Evolutionary conservation across 208 protist species (phyloP).

Genomic region (Crithidia mellificae): DNA sequence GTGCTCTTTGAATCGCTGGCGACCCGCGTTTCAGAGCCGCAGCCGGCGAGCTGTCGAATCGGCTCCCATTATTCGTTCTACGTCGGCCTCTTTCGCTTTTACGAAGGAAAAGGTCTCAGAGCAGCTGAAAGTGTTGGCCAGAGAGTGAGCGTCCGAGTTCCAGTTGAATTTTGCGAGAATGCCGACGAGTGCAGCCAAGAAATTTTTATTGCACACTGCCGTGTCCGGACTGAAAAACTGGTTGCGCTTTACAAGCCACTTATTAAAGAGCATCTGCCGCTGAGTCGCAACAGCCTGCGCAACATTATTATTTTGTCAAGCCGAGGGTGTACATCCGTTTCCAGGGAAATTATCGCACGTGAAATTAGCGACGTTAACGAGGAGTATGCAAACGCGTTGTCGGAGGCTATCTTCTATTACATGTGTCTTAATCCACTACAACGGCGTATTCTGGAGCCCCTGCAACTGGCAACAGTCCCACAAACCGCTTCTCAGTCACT

Average conservation of each 20-base stretch:
- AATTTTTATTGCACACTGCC: slow-evolving; percentile 33
- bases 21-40: slow-evolving; percentile 18
- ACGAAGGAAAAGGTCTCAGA: background rate
- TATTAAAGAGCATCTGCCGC: slow-evolving; percentile 50
- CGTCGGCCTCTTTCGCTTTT: slow-evolving; percentile 72
- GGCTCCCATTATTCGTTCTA: slow-evolving; percentile 87
- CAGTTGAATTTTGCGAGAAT: slow-evolving; percentile 60
- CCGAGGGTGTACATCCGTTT: slow-evolving; percentile 38
- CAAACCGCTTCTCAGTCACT: slow-evolving; percentile 5
- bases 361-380: slow-evolving; percentile 70
- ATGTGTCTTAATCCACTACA: slow-evolving; percentile 74
- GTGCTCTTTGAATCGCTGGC: slow-evolving; percentile 47
- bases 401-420: slow-evolving; percentile 80
- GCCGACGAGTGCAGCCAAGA: slow-evolving; percentile 17
- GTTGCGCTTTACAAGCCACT: slow-evolving; percentile 77
- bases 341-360: slow-evolving; percentile 51
- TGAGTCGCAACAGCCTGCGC: slow-evolving; percentile 50
- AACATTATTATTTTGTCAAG: slow-evolving; percentile 77
- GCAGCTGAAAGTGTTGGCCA: background rate
- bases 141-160: slow-evolving; percentile 47
- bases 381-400: slow-evolving; percentile 56
- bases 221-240: slow-evolving; percentile 59
- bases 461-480: slow-evolving; percentile 47
- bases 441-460: slow-evolving; percentile 59
- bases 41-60: slow-evolving; percentile 70